A percentile compares a stretch with the other conserved stretches of the same genome.
These are phyloP conservation scores for Fulvia fulva DNA, from an alignment of 2,329 filamentous ascomycete genomes.

Conservation along the genomic window DNA sequence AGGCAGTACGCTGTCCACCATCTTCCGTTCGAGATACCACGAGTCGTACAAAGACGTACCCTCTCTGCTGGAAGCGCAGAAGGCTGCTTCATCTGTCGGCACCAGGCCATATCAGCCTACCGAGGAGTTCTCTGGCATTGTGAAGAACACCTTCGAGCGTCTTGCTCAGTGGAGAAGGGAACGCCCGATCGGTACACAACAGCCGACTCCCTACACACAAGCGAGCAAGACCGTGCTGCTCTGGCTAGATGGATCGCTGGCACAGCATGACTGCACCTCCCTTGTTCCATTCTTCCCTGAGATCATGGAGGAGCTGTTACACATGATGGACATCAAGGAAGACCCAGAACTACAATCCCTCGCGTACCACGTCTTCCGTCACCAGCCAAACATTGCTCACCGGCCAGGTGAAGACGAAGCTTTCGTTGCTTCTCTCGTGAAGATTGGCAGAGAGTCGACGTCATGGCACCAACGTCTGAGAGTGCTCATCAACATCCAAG, in stretches of 20 bases:
- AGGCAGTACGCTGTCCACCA: constrained; percentile 79
- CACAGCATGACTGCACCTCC: constrained; percentile 87
- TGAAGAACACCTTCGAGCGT: constrained; percentile 70
- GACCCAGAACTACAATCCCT: constrained; percentile 91
- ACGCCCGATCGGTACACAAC: constrained; percentile 81
- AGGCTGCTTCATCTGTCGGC: constrained; percentile 74
- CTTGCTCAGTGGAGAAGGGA: constrained; percentile 86
- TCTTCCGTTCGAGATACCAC: constrained; percentile 88
- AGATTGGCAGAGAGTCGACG: constrained; percentile 75
- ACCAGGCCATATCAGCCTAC: constrained; percentile 76
- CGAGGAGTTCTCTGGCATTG: constrained; percentile 66
- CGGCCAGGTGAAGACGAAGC: constrained; percentile 76
- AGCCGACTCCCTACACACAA: constrained; percentile 88
- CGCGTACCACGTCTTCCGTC: constrained; percentile 94
- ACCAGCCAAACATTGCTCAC: constrained; percentile 92
- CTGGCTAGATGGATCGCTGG: constrained; percentile 89
- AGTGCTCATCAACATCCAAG: constrained; percentile 96
- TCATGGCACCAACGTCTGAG: constrained; percentile 96
- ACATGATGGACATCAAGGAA: constrained; percentile 99
- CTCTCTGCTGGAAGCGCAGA: constrained; percentile 73
- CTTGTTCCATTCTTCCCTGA: constrained; percentile 85
- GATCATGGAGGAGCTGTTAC: constrained; percentile 87
- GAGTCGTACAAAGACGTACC: constrained; percentile 84
- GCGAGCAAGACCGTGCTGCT: constrained; percentile 93
- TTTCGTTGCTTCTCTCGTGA: constrained; percentile 81